Percentiles rank a stretch among this genome's conserved stretches.
These are phyloP conservation scores for Arctium lappa DNA, from an alignment of 129 eudicot species.

Conservation along the genomic window DNA sequence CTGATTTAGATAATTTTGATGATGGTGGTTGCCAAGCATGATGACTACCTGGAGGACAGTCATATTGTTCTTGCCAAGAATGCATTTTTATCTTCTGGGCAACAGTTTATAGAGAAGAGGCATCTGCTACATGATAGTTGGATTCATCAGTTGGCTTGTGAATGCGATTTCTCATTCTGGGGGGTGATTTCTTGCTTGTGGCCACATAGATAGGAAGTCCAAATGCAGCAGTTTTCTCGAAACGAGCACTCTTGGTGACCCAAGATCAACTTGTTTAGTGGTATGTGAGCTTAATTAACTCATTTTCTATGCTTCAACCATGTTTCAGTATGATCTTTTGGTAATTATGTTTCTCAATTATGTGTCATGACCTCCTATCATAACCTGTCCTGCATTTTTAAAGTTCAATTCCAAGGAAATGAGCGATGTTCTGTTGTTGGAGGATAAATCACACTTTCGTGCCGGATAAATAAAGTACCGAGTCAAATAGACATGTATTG, in stretches of 20 bases:
- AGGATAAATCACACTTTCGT: not conserved
- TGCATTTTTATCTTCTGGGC: not conserved
- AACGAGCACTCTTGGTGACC: not conserved
- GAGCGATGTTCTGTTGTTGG: not conserved
- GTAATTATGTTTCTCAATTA: not conserved
- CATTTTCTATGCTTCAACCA: not conserved
- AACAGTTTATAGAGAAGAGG: not conserved
- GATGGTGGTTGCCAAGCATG: slow-evolving; percentile 6
- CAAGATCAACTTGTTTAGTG: not conserved
- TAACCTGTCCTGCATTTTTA: not conserved
- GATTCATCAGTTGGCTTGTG: no score
- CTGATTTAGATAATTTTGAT: not conserved
- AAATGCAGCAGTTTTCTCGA: not conserved
- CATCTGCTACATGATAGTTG: not conserved
- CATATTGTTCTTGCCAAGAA: not conserved
- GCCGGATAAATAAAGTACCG: not conserved
- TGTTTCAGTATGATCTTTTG: not conserved
- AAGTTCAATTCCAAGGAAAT: not conserved
- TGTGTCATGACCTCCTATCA: not conserved
- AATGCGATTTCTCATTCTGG: not conserved
- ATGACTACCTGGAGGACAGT: not conserved
- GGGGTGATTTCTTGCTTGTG: not conserved
- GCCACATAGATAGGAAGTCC: not conserved
- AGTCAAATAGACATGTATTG: not conserved
- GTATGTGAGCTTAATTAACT: not conserved